phyloP scores from a whole-genome alignment of 768 basidiomycete genomes.

The Lyophyllum shimeji region DNA sequence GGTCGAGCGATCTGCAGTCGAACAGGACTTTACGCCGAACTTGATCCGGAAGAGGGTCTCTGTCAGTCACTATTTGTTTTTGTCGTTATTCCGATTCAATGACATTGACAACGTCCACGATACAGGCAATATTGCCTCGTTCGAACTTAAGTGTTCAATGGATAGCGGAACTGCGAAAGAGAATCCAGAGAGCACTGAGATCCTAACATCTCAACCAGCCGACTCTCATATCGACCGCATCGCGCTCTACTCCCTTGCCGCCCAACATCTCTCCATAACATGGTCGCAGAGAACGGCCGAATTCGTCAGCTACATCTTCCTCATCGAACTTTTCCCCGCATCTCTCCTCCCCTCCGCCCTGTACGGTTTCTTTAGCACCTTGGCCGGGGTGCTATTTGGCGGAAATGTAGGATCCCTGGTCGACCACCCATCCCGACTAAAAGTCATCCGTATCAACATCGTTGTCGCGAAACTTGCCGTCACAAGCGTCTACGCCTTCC shows the following conservation, averaged over 20 bases:
- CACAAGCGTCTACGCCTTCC: constrained; percentile 29
- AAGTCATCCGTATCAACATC: constrained; percentile 38
- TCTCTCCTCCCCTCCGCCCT: constrained; percentile 49
- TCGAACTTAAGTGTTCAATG: no score
- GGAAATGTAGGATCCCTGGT: constrained; percentile 41
- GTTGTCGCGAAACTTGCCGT: constrained; percentile 32
- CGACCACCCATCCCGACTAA: constrained; percentile 35
- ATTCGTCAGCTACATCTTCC: constrained; percentile 42
- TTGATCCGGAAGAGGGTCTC: no score
- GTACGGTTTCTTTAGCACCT: constrained; percentile 39
- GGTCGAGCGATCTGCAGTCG: no score
- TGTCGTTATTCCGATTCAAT: no score
- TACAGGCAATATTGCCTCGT: no score
- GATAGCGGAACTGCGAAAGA: no score
- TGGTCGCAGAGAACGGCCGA: constrained; percentile 38
- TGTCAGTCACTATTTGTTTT: no score
- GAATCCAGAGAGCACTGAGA: no score
- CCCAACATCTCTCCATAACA: not conserved
- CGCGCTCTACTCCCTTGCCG: not conserved
- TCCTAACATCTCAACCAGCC: no score
- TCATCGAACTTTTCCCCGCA: constrained; percentile 38
- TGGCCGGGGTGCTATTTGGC: constrained; percentile 37
- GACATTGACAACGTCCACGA: no score
- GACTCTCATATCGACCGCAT: not conserved
- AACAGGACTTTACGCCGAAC: no score